These are phyloP conservation scores for Aspergillus novoparasiticus DNA, from an alignment of 2,329 filamentous ascomycete genomes.

Conservation along the genomic window DNA sequence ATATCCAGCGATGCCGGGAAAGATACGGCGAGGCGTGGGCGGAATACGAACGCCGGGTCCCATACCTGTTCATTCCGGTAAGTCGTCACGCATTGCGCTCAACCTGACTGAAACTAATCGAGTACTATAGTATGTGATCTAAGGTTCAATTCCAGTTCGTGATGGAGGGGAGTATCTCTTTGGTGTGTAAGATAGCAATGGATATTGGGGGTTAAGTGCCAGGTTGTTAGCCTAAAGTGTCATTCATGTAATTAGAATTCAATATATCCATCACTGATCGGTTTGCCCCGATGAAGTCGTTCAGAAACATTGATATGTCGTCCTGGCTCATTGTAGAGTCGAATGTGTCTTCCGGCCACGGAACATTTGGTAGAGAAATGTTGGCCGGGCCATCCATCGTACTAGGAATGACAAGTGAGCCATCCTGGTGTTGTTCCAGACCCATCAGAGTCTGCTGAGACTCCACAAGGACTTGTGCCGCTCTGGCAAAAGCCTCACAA, in stretches of 20 bases:
- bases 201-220: not conserved
- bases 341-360: constrained; percentile 26
- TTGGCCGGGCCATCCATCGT: constrained; percentile 17
- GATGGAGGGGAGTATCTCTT: not conserved
- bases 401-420: constrained; percentile 24
- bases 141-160: not conserved
- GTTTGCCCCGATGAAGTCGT: constrained; percentile 30
- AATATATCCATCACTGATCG: constrained; percentile 30
- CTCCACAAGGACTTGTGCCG: constrained; percentile 27
- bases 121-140: constrained; percentile 19
- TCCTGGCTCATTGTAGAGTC: constrained; percentile 25
- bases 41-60: constrained; percentile 77
- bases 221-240: not conserved
- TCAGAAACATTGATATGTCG: constrained; percentile 31
- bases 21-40: constrained; percentile 82
- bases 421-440: constrained; percentile 25
- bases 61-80: constrained; percentile 80
- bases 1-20: constrained; percentile 71
- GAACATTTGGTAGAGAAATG: constrained; percentile 27
- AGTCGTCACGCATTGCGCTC: constrained; percentile 23
- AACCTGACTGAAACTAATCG: constrained; percentile 5
- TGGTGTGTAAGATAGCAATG: not conserved
- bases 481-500: constrained; percentile 27
- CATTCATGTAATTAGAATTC: constrained; percentile 21
- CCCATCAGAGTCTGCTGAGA: constrained; percentile 26